Base-by-base conservation (phyloP, 176 grass and related monocot genomes). In the Oryza glaberrima region DNA sequence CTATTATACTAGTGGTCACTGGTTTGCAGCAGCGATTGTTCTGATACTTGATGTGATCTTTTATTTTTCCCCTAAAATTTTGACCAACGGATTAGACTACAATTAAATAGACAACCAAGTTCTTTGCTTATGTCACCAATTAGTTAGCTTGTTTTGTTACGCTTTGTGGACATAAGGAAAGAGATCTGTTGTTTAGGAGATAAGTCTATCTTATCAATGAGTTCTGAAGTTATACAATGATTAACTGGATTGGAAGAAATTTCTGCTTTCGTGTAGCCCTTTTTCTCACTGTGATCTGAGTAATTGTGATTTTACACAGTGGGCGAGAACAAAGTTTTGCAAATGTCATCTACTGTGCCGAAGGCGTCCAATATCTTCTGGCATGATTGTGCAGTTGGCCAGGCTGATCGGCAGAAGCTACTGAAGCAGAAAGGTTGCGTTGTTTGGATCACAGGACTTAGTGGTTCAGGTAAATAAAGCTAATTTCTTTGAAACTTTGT, bases 391-490 rank as follows among this genome's bases (percentile, higher is more conserved):
- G 26, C 85, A 26, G 91, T 97, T 20, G 94, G 94, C 11, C 90
- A 89, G 43, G 20, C 82, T 51, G 94, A 97, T 44, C 84, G 91
- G 41, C 91, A 97, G 80, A 87, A 89, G 19, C 51, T 97, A 61
- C 84, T 94, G 66, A 92, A 88, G 73, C 94, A 94, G 51, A 97
- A 97, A 87, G 94, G 94, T 0, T 97, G 94, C 44, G 87, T 97
- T 60, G 89, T 97, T 43, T 97, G 94, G 94, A 97, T 97, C 70
- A 97, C 91, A 44, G 94, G 94, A 60, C 91, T 97, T 72, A 97
- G 94, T 41, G 91, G 94, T 46, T 94, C 94, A 88, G 94, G 94
- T 91, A 79, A 81, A 15, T 77, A 9, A 52, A 20, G 4, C 45
- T 71, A 2, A 8, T 77, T 76, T 65, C 17, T 79, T 64, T 64